Base-by-base conservation (phyloP, 345 rosid genomes). In the Euphorbia lathyris region DNA sequence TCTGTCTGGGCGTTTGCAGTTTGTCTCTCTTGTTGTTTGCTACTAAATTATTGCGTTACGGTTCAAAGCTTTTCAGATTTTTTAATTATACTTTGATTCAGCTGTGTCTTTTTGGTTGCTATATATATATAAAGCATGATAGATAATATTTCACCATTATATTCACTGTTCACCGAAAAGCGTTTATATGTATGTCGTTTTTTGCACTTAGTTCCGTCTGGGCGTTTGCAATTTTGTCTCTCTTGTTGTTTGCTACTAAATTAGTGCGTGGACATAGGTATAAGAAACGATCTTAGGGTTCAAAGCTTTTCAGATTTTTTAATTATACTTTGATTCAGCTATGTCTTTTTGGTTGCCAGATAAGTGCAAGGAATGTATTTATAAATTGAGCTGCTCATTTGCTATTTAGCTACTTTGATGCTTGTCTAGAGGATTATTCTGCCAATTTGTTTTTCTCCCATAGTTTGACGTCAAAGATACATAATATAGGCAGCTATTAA, bases 271-370 rank as follows among this genome's bases (percentile, higher is more conserved):
- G 13, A 45, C 16, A 9, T 13, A 25, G 56, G 27, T n/a, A 47
- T 65, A 7, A 42, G 22, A 66, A 29, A 48, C 34, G 16, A 16
- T 27, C 16, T 53, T 36, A 67, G 51, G 62, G 63, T 25, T 68
- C 42, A 9, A 25, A 4, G 16, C 11, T 38, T 16, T 52, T 17
- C 34, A 42, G 26, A 42, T 42, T n/a, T 34, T 27, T 13, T 0
- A 34, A 34, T 16, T 23, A 34, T 29, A 29, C 32, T 22, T 42
- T 40, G 26, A 20, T 63, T 20, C 11, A 20, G 58, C 4, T 53
- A 2, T 9, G 4, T n/a, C 9, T n/a, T 3, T 29, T 17, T 30
- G 42, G 10, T 60, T 60, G 1, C 42, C 8, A 9, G 19, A 45
- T 22, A 19, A 17, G 19, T 25, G 32, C 65, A 1, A 12, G 20